phyloP scores from a whole-genome alignment of 352 stramenopile genomes.

The Thraustotheca clavata region DNA sequence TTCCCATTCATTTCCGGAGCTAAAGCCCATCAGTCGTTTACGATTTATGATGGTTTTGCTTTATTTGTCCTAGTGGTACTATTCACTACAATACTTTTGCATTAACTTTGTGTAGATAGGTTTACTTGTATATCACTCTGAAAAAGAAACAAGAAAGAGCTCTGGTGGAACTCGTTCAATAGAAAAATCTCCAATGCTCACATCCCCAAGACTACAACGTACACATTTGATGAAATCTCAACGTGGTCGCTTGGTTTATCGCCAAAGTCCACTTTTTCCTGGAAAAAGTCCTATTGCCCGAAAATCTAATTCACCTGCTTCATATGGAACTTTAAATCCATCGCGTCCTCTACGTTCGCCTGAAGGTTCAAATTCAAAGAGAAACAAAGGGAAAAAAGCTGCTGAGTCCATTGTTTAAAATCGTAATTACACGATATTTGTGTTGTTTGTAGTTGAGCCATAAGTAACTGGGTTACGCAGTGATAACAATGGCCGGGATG shows the following conservation, averaged over 20 bases:
- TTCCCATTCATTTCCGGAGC: constrained; percentile 16
- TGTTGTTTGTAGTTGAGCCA: not conserved
- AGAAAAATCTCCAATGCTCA: constrained; percentile 81
- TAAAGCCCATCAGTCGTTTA: constrained; percentile 11
- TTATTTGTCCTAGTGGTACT: constrained; percentile 18
- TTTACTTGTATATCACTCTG: constrained; percentile 79
- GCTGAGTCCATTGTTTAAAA: constrained; percentile 18
- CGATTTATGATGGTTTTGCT: constrained; percentile 21
- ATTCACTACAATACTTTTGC: not conserved
- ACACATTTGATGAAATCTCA: constrained; percentile 77
- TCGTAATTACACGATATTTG: not conserved
- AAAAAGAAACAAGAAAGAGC: constrained; percentile 62
- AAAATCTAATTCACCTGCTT: not conserved
- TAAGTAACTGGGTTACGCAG: not conserved
- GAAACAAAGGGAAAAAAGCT: not conserved
- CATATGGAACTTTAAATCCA: not conserved
- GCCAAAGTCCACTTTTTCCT: constrained; percentile 65
- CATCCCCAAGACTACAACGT: constrained; percentile 74
- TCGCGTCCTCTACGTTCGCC: not conserved
- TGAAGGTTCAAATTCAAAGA: not conserved
- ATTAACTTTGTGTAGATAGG: constrained; percentile 33
- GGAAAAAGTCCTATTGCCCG: constrained; percentile 4
- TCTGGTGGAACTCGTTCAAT: constrained; percentile 34
- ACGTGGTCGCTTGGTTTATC: constrained; percentile 70
- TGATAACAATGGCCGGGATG: not conserved